Evolutionary conservation across 2,329 filamentous ascomycete species (phyloP), one percentile per base, ranked within the genome.

Genomic region (Arthrobotrys iridis): DNA sequence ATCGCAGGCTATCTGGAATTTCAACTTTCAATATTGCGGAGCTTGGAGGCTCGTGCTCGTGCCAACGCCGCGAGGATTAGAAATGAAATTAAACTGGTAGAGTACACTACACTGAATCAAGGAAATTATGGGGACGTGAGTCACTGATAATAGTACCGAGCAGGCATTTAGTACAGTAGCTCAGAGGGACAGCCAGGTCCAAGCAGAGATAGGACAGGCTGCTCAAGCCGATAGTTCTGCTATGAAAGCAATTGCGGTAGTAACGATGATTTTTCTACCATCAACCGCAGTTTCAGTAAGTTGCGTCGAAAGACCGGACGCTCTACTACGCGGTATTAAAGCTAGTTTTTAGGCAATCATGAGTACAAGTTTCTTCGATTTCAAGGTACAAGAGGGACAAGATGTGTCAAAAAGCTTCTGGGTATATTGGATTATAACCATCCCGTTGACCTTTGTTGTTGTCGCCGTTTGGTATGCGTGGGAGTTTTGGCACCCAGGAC

Each of bases 171-270:
- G 50, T 37, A 22, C 18, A 0, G 50, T 55, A 2, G 28, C 50
- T 11, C 50, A 55, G 50, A 28, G 7, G 1, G 50, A 55, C 50
- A 55, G 50, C 20, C 50, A 18, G 30, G 30, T 55, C 30, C 50
- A 55, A 37, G 50, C 30, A n/a, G 30, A 55, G n/a, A 55, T 55
- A 18, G 50, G 50, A 22, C 7, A 55, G 2, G 50, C 50, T 8
- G 50, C 50, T 2, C 30, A 18, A 6, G 11, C 15, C 1, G 50
- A 55, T n/a, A 55, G 50, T 24, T 24, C 33, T 7, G 30, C 50
- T 0, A 55, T 55, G 50, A 30, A 37, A 24, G 30, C 30, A n/a
- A 55, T 55, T 2, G 50, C 50, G 1, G 18, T 30, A 24, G 50
- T 55, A 1, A 55, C 50, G 2, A 55, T 55, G 50, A 20, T 55